These are phyloP conservation scores for Tulasnella sp. DNA, from an alignment of 768 basidiomycete genomes.

Conservation along the genomic window DNA sequence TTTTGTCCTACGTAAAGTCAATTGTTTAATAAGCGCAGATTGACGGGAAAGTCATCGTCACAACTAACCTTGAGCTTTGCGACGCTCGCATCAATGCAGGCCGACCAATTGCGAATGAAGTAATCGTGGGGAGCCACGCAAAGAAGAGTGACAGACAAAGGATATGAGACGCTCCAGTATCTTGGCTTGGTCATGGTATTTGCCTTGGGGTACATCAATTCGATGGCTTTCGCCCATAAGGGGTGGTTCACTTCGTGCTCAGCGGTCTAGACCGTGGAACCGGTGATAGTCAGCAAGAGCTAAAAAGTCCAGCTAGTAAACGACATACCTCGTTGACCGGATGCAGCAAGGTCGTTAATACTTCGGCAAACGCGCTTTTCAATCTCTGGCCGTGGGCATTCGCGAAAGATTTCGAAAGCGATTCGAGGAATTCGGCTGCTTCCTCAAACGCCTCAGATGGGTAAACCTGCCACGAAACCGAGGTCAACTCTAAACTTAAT, in stretches of 20 bases:
- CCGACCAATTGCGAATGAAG: slow-evolving; percentile 77
- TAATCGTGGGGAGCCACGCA: slow-evolving; percentile 84
- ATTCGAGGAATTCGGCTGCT: slow-evolving; percentile 85
- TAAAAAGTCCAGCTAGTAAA: not conserved
- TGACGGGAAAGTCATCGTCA: not conserved
- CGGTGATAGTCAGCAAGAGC: not conserved
- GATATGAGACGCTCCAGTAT: slow-evolving; percentile 86
- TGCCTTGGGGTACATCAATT: slow-evolving; percentile 75
- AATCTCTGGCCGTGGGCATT: slow-evolving; percentile 78
- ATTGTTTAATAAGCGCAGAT: slow-evolving; percentile 27
- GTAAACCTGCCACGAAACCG: slow-evolving; percentile 60
- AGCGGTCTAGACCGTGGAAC: slow-evolving; percentile 56
- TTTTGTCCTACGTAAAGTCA: slow-evolving; percentile 59
- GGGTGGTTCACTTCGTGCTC: slow-evolving; percentile 96
- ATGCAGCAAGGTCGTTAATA: slow-evolving; percentile 70
- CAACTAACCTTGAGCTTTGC: slow-evolving; percentile 71
- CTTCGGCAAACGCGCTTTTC: slow-evolving; percentile 83
- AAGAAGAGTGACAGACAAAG: slow-evolving; percentile 73
- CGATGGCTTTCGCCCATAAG: slow-evolving; percentile 88
- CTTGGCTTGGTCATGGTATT: slow-evolving; percentile 81
- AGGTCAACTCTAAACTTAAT: not conserved
- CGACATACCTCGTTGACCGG: slow-evolving; percentile 74
- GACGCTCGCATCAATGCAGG: slow-evolving; percentile 66
- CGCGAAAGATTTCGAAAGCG: slow-evolving; percentile 75
- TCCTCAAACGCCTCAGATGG: slow-evolving; percentile 91